These are phyloP conservation scores for Pestalotiopsis sp. DNA, from an alignment of 2,329 filamentous ascomycete genomes.

Conservation along the genomic window DNA sequence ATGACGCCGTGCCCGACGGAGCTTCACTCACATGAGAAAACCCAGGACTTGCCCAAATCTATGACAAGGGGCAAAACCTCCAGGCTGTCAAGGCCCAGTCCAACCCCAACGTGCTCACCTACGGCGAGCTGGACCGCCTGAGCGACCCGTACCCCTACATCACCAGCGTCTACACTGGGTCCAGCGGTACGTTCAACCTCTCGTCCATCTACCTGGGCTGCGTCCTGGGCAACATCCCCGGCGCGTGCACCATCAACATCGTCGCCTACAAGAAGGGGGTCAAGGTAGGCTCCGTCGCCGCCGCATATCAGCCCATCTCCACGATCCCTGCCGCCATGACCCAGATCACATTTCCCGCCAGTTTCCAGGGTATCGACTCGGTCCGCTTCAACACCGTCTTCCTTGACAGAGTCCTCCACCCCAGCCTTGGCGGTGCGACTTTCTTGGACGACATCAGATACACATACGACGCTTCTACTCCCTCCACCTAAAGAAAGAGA, in stretches of 20 bases:
- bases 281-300: neutral
- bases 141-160: neutral
- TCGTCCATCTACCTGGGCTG: neutral
- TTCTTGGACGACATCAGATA: neutral
- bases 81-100: neutral
- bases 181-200: neutral
- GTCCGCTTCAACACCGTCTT: neutral
- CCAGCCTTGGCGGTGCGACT: neutral
- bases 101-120: constrained; percentile 13
- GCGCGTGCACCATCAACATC: neutral
- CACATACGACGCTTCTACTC: neutral
- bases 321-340: neutral
- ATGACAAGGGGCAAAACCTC: neutral
- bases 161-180: neutral
- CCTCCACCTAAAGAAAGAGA: neutral
- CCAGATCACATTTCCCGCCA: neutral
- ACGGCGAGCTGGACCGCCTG: constrained; percentile 20
- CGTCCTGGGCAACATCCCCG: neutral
- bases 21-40: neutral
- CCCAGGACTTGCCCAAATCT: neutral
- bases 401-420: neutral
- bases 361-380: neutral
- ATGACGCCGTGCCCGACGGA: neutral
- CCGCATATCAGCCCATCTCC: neutral
- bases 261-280: neutral